phyloP scores from a whole-genome alignment of 192 early-diverging fungal genomes.

The Chytriomyces confervae region DNA sequence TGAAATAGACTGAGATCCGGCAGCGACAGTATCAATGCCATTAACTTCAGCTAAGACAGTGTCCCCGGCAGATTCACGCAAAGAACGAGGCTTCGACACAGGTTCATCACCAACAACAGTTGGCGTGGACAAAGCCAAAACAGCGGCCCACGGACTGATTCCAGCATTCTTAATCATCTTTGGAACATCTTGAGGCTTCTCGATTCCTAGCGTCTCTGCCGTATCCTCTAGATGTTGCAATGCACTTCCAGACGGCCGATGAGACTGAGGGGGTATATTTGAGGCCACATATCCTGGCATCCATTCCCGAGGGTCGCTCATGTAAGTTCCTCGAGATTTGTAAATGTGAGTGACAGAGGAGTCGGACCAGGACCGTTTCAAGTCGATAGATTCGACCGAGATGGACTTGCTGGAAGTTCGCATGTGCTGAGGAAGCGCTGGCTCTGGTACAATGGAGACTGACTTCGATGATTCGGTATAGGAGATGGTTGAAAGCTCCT shows the following conservation, averaged over 20 bases:
- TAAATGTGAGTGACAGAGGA: not conserved
- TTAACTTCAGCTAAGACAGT: not conserved
- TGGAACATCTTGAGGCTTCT: slow-evolving; percentile 4
- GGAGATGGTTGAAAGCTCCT: too few relatives aligned
- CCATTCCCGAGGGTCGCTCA: not conserved
- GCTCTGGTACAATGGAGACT: too few relatives aligned
- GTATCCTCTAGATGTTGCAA: not conserved
- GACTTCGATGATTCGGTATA: too few relatives aligned
- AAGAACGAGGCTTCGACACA: too few relatives aligned
- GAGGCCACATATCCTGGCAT: not conserved
- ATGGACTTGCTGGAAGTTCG: not conserved
- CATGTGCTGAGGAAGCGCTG: not conserved
- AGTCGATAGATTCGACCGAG: not conserved
- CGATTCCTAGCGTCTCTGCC: not conserved
- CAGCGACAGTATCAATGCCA: not conserved
- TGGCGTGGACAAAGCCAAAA: slow-evolving; percentile 1
- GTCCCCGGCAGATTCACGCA: too few relatives aligned
- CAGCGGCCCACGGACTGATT: slow-evolving; percentile 27
- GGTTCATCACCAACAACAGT: not conserved
- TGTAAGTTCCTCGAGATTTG: not conserved
- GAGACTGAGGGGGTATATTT: not conserved
- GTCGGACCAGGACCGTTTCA: not conserved
- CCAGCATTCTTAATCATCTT: slow-evolving; percentile 6
- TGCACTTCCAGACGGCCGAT: not conserved
- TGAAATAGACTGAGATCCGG: not conserved